Conservation (phyloP, 805 yeast genomes). For the Groenewaldozyma salmanticensis region DNA sequence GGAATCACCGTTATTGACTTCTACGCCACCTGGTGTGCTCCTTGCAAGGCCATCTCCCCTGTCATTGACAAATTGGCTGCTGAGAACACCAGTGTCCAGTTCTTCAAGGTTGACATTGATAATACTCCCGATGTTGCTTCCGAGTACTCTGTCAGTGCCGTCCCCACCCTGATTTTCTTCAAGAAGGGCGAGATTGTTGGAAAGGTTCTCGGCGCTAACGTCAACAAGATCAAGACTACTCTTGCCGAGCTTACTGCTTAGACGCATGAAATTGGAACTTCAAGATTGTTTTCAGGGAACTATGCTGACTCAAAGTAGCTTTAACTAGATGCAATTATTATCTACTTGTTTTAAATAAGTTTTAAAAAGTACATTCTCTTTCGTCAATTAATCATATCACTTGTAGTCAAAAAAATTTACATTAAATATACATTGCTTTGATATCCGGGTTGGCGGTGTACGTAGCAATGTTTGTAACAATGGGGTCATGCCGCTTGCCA, state of each 20-base stretch:
- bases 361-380: too few relatives aligned
- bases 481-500: conserved; percentile 1
- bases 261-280: conserved; percentile 15
- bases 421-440: conserved; percentile 12
- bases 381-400: neutral
- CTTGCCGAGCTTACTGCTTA: conserved; percentile 43
- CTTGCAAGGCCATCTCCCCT: conserved; percentile 89
- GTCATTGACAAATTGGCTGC: conserved; percentile 47
- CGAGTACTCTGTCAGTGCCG: conserved; percentile 52
- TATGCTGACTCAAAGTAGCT: neutral
- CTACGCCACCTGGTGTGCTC: conserved; percentile 98
- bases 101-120: conserved; percentile 90
- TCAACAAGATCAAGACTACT: conserved; percentile 42
- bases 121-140: conserved; percentile 66
- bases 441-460: conserved; percentile 5
- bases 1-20: conserved; percentile 89
- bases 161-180: conserved; percentile 67
- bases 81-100: conserved; percentile 54
- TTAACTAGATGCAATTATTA: neutral
- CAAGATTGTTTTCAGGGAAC: too few relatives aligned
- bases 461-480: neutral
- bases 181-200: conserved; percentile 73
- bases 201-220: conserved; percentile 85
- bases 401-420: neutral
- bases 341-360: neutral